Evolutionary conservation across 1,284 basidiomycete species (phyloP), one percentile per base, ranked within the genome.

Genomic region (Psilocybe mexicana): DNA sequence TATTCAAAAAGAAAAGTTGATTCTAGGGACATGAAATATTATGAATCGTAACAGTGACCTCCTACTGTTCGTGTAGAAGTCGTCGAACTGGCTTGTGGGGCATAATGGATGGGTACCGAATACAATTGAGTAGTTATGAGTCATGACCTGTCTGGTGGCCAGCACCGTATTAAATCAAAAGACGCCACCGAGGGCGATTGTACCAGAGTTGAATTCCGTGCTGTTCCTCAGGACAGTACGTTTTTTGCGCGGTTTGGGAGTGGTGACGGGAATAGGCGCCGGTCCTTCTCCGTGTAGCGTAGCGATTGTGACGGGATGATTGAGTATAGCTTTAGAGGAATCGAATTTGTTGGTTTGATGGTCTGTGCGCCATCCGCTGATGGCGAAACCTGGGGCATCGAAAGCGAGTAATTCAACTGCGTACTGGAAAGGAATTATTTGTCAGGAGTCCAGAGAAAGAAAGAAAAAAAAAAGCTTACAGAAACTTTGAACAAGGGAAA

Each of bases 401-500:
- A 74, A 73, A 1, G 74, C 68, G 33, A 69, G 61, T 33, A 76
- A 54, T 36, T 71, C 70, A 35, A 75, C 69, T 6, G 57, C 53
- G 60, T 76, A 75, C 73, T 75, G 58, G 1, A 45, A 43, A 36
- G 24, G 24, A 35, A 30, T 46, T 26, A 48, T 11, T 51, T 28
- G 26, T 51, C 26, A 28, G 1, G 14, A 18, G 2, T 18, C 28
- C 44, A 26, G 23, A 14, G 23, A 25, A 33, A 33, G 18, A 58
- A 24, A 1, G 2, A 38, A 7, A 26, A 26, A 18, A 26, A 14
- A 36, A 52, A 1, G 69, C 75, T 54, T 40, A 79, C 79, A 57
- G 68, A 69, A 18, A 79, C 63, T 51, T 63, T 67, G 62, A 79
- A 77, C 52, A 74, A 66, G 6, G 69, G 67, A 36, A 78, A 73